These are phyloP conservation scores for Russula earlei DNA, from an alignment of 768 basidiomycete species.

Conservation along the genomic window DNA sequence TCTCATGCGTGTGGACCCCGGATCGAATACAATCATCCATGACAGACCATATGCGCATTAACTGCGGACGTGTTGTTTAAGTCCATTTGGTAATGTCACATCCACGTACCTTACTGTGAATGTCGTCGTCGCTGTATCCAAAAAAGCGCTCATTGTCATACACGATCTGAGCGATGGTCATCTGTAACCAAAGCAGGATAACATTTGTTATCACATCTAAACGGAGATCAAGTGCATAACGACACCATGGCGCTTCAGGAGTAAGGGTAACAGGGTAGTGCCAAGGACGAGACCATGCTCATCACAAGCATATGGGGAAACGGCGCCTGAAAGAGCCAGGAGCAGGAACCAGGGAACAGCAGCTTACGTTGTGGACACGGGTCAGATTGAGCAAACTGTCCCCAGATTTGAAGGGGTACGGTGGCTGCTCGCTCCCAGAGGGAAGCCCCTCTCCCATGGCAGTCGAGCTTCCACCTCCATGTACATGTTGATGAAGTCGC, in stretches of 20 bases:
- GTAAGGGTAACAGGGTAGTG: background rate
- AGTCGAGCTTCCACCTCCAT: conserved; percentile 25
- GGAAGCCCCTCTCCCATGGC: background rate
- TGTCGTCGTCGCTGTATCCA: conserved; percentile 65
- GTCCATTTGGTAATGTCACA: background rate
- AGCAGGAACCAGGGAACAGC: background rate
- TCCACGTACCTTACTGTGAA: conserved; percentile 52
- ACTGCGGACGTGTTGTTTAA: conserved; percentile 23
- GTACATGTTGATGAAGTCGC: conserved; percentile 54
- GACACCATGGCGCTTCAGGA: background rate
- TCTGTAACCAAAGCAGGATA: conserved; percentile 33
- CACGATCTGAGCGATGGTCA: conserved; percentile 90
- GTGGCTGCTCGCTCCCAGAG: conserved; percentile 49
- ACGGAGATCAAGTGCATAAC: background rate
- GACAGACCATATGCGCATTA: conserved; percentile 77
- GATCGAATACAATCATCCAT: conserved; percentile 89
- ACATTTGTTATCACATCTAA: background rate
- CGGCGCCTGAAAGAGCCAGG: background rate
- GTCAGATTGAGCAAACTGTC: conserved; percentile 67
- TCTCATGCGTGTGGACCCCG: conserved; percentile 74
- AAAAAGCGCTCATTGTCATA: conserved; percentile 86
- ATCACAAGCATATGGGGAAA: background rate
- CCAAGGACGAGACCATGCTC: background rate
- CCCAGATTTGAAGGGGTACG: conserved; percentile 76
- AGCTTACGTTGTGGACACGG: conserved; percentile 69